phyloP scores from a whole-genome alignment of 495 filamentous ascomycete species.

The Neurospora terricola region DNA sequence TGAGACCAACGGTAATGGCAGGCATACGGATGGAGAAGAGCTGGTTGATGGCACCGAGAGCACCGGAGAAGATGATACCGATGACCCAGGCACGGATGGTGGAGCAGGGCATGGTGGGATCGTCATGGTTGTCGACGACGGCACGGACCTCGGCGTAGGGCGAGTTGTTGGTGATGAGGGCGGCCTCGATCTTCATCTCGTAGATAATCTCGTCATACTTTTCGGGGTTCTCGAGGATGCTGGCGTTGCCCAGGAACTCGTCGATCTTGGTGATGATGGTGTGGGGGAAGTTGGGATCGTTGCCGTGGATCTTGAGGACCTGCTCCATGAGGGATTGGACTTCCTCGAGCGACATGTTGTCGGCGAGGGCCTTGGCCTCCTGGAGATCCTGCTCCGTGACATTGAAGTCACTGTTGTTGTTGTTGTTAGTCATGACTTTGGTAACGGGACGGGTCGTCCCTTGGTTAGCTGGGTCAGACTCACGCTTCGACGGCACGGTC shows the following conservation, averaged over 20 bases:
- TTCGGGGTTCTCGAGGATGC: conserved; percentile 18
- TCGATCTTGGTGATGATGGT: conserved; percentile 20
- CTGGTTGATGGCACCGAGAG: conserved; percentile 27
- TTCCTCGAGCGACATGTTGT: conserved; percentile 17
- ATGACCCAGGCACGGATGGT: conserved; percentile 30
- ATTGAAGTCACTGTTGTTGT: conserved; percentile 10
- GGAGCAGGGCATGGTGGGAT: conserved; percentile 19
- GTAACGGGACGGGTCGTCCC: neutral
- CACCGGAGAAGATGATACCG: conserved; percentile 21
- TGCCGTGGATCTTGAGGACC: conserved; percentile 24
- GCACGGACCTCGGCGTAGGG: conserved; percentile 40
- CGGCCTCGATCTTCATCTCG: conserved; percentile 34
- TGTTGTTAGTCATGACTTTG: neutral
- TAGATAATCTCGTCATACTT: conserved; percentile 22
- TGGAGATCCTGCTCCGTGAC: conserved; percentile 18
- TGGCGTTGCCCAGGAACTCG: conserved; percentile 25
- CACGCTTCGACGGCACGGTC: conserved; percentile 4
- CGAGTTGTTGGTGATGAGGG: conserved; percentile 31
- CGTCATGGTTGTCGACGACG: conserved; percentile 35
- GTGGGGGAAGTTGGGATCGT: conserved; percentile 29
- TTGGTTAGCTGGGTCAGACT: neutral
- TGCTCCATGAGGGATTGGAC: conserved; percentile 19
- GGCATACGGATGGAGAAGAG: conserved; percentile 30
- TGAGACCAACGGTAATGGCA: conserved; percentile 19
- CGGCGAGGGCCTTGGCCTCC: conserved; percentile 17